Evolutionary conservation across 1,284 basidiomycete species (phyloP), one percentile per base, ranked within the genome.

Genomic region (Naganishia sp.): DNA sequence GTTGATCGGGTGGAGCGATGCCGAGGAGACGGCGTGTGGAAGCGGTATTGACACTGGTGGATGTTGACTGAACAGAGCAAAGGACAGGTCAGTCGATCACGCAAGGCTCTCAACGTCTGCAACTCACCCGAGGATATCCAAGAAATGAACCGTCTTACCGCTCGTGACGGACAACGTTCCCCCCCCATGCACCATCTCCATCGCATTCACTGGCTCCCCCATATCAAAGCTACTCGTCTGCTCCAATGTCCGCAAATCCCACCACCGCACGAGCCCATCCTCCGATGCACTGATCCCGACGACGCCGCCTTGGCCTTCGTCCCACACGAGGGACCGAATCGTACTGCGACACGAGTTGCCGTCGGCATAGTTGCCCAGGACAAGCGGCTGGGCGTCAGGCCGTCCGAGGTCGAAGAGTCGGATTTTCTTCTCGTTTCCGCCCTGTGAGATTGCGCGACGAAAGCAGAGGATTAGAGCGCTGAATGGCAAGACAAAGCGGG

Each of bases 341-440:
- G 86, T 90, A 41, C 92, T 93, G 2, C 94, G 90, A 77, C 96
- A 94, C 15, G 63, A 62, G 28, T 65, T 69, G 25, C 50, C 58
- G 2, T 77, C 67, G 42, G 82, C 84, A 57, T 81, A 79, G 66
- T 82, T 80, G 67, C 88, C 87, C 60, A 95, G 84, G 67, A 90
- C 84, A 68, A 90, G 85, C n/a, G 92, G 90, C 71, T 92, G 90
- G 28, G 90, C 90, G 71, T 95, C 90, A 1, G 79, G 90, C 65
- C 90, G 83, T 66, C 83, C 82, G 45, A 99, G 84, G 81, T 98
- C 92, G 77, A 97, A 99, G 74, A 98, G 86, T 65, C 95, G 85
- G 64, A 97, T 89, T 82, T 94, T 97, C 84, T 97, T 98, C 80
- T 99, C 96, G 81, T 97, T 90, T 0, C 95, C 95, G 49, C 93